phyloP scores from a whole-genome alignment of 306 rosid genomes.

The Hippophae rhamnoides region DNA sequence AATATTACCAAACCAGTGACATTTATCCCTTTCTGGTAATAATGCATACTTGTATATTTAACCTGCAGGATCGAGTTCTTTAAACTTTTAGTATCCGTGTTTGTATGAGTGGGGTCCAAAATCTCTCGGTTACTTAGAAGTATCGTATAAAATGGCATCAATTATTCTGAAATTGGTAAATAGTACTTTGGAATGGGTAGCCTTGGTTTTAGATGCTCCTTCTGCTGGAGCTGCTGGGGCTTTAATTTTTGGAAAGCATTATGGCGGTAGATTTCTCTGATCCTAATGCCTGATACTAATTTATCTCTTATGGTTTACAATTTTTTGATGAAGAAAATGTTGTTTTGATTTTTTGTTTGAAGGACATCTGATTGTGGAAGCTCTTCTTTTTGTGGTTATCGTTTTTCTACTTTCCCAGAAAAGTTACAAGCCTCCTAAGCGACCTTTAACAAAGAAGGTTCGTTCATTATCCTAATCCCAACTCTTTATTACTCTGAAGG shows the following conservation, averaged over 20 bases:
- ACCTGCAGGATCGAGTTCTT: too few relatives aligned
- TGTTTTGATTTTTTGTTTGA: slow-evolving; percentile 18
- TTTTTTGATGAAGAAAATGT: slow-evolving; percentile 1
- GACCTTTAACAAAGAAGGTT: slow-evolving; percentile 84
- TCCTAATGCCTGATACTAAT: not conserved
- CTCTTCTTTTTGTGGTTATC: slow-evolving; percentile 69
- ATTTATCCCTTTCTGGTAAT: too few relatives aligned
- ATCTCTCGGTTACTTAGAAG: slow-evolving; percentile 17
- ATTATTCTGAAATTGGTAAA: slow-evolving; percentile 36
- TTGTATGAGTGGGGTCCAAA: slow-evolving; percentile 22
- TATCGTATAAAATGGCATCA: slow-evolving; percentile 43
- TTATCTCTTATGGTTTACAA: not conserved
- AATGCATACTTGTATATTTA: too few relatives aligned
- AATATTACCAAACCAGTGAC: too few relatives aligned
- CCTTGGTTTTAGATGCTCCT: slow-evolving; percentile 56
- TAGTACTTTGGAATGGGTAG: slow-evolving; percentile 53
- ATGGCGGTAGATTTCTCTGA: slow-evolving; percentile 53
- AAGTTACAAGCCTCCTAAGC: slow-evolving; percentile 94
- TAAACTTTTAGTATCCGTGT: not conserved
- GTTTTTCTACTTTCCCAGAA: slow-evolving; percentile 82
- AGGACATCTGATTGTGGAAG: slow-evolving; percentile 89
- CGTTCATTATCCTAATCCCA: slow-evolving; percentile 9
- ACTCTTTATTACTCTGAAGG: not conserved
- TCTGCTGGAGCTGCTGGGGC: slow-evolving; percentile 91
- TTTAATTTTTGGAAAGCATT: slow-evolving; percentile 72